Conservation (phyloP, 257 asterid species). For the Rubia yunnanensis region DNA sequence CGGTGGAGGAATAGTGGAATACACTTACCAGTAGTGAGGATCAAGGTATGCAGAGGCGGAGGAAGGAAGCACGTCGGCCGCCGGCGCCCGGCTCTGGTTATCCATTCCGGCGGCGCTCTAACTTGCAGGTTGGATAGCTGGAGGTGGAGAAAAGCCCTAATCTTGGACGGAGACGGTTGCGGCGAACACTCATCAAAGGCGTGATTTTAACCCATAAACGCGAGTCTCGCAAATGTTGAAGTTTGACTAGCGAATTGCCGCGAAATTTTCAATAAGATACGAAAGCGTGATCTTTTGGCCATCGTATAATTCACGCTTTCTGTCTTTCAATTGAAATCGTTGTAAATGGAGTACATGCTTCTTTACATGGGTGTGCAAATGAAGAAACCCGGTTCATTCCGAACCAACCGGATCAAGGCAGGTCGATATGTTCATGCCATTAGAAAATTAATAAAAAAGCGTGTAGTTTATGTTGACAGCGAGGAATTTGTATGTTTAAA, state of each 20-base stretch:
- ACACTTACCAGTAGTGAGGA: slow-evolving; percentile 57
- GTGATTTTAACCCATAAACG: not conserved
- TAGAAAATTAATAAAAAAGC: too few species aligned
- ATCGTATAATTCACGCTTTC: not conserved
- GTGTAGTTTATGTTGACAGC: too few species aligned
- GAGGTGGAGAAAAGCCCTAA: slow-evolving; percentile 13
- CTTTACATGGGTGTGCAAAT: too few species aligned
- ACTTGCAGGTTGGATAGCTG: not conserved
- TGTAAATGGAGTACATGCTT: too few species aligned
- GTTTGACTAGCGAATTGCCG: not conserved
- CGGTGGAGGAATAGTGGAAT: not conserved
- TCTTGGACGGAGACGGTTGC: not conserved
- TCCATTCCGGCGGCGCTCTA: slow-evolving; percentile 14
- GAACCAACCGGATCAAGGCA: too few species aligned
- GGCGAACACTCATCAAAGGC: not conserved
- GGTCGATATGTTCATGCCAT: too few species aligned
- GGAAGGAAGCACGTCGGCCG: slow-evolving; percentile 45
- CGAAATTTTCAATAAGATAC: not conserved
- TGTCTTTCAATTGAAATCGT: not conserved
- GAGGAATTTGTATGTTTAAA: not conserved
- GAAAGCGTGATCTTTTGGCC: not conserved
- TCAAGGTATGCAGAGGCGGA: slow-evolving; percentile 69
- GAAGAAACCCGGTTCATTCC: too few species aligned
- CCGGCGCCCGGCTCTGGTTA: slow-evolving; percentile 4
- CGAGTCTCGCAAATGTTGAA: not conserved